phyloP scores from a whole-genome alignment of 2,329 filamentous ascomycete species.

The Ophiostoma australiae region DNA sequence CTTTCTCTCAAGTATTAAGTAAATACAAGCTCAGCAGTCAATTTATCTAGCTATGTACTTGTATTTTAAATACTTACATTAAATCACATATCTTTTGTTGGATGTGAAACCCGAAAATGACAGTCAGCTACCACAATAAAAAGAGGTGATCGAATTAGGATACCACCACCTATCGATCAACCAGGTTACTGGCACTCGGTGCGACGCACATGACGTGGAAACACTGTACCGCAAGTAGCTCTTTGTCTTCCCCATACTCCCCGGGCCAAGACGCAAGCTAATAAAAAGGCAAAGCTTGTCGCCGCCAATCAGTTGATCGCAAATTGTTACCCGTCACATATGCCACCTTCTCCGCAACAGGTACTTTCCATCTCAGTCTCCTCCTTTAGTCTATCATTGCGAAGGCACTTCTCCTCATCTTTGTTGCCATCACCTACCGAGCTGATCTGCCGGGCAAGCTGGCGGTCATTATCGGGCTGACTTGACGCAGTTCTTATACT shows the following conservation, averaged over 20 bases:
- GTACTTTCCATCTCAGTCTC: neutral
- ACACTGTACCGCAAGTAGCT: neutral
- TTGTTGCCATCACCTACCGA: neutral
- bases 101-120: too few species aligned
- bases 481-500: neutral
- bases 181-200: neutral
- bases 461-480: neutral
- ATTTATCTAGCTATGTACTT: too few species aligned
- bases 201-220: neutral
- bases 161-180: neutral
- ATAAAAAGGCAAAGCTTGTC: neutral
- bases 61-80: too few species aligned
- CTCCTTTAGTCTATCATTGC: neutral
- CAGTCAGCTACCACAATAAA: neutral
- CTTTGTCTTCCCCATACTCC: neutral
- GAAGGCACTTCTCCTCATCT: neutral
- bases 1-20: too few species aligned
- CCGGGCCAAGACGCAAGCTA: neutral
- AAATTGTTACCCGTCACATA: neutral
- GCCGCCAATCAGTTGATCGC: neutral
- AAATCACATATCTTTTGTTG: too few species aligned
- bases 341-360: neutral
- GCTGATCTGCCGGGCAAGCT: neutral
- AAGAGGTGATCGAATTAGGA: neutral
- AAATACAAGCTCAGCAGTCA: too few species aligned